Evolutionary conservation across 2,329 filamentous ascomycete species (phyloP), one percentile per base, ranked within the genome.

Genomic region (Neofusicoccum cordaticola): DNA sequence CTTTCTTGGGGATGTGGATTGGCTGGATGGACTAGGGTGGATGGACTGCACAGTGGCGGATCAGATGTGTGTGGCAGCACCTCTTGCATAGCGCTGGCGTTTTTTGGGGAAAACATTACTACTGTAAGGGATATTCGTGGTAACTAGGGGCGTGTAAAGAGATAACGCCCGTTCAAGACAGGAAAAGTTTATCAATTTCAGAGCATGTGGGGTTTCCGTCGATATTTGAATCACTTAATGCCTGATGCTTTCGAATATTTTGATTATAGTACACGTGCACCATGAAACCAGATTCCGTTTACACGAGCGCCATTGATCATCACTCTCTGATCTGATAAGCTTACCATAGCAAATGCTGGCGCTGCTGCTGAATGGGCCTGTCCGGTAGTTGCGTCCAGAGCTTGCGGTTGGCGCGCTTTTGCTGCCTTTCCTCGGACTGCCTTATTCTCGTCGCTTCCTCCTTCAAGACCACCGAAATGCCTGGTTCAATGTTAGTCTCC

Each of bases 341-440:
- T 31, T 89, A 98, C 94, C 94, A 99, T 67, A 90, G 87, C 79
- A 96, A 96, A 77, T 95, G 96, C 74, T 92, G 94, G 71, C 91
- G 86, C 81, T 97, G 93, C 41, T 88, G 88, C 67, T 89, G 89
- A 63, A 99, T 84, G 6, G 90, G 91, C 67, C 93, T 87, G 77
- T 97, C 92, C 7, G 94, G 94, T 62, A 98, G 81, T 71, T 93
- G 92, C 12, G 90, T 86, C 94, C 94, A 97, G 15, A 94, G 87
- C 68, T 91, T 91, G 67, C 88, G 85, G 73, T 88, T 88, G 63
- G 85, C 83, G 76, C 90, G 85, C 82, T 92, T 94, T 70, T 88
- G 88, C 74, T 92, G 84, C 65, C 88, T 87, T 73, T 97, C 93
- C 65, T 91, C 83, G 73, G 90, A 86, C 74, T 93, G 85, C 66